A percentile compares a stretch with the other conserved stretches of the same genome.
phyloP scores from a whole-genome alignment of 2,329 filamentous ascomycete genomes.

The Penicillium digitatum region DNA sequence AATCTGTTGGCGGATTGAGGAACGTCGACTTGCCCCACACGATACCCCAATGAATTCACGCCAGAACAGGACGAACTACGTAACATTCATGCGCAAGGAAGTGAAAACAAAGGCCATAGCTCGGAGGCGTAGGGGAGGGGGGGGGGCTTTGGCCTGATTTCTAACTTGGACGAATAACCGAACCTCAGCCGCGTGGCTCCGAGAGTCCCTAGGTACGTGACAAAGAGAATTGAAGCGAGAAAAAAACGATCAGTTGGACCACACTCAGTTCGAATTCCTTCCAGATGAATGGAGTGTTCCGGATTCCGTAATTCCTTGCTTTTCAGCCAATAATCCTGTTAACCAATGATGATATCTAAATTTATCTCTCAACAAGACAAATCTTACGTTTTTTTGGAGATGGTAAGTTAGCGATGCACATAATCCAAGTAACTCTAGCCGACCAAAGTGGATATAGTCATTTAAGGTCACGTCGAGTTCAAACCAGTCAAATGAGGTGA shows the following conservation, averaged over 20 bases:
- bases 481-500: background rate
- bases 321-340: background rate
- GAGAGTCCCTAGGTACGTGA: background rate
- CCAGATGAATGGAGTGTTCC: too few relatives aligned
- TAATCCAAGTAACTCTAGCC: background rate
- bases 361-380: background rate
- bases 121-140: background rate
- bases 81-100: background rate
- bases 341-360: background rate
- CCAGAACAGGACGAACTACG: background rate
- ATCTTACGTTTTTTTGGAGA: background rate
- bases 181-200: constrained; percentile 2
- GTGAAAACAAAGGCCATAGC: background rate
- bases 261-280: background rate
- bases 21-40: background rate
- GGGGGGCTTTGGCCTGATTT: constrained; percentile 5
- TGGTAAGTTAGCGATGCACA: background rate
- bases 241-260: background rate
- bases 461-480: background rate
- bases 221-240: background rate
- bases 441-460: constrained; percentile 3
- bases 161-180: background rate
- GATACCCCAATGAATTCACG: constrained; percentile 9
- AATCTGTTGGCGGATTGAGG: background rate
- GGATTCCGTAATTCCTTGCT: background rate